phyloP scores from a whole-genome alignment of 2,329 filamentous ascomycete species.

The Trichoderma aggressivum region DNA sequence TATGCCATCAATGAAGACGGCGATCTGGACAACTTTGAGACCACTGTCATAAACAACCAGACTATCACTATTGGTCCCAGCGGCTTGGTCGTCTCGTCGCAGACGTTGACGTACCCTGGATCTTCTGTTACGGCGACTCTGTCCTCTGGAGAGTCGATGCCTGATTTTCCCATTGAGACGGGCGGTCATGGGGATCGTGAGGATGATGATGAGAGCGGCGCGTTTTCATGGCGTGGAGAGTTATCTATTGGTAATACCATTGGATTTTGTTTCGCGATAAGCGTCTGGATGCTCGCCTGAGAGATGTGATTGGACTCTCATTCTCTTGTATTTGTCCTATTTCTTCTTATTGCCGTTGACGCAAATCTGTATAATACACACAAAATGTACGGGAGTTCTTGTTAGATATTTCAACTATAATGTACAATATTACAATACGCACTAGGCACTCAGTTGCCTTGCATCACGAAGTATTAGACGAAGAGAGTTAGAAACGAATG shows the following conservation, averaged over 20 bases:
- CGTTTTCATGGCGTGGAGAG: background rate
- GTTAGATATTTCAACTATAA: background rate
- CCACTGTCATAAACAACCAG: constrained; percentile 47
- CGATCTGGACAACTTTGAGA: constrained; percentile 44
- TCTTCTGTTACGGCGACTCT: constrained; percentile 42
- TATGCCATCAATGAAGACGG: constrained; percentile 50
- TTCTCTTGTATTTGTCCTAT: background rate
- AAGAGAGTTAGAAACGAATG: background rate
- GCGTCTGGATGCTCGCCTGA: constrained; percentile 35
- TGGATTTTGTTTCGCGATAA: constrained; percentile 38
- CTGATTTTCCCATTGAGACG: constrained; percentile 28
- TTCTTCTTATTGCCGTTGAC: background rate
- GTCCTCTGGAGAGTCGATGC: constrained; percentile 27
- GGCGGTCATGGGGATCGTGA: constrained; percentile 7
- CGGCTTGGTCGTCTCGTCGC: constrained; percentile 46
- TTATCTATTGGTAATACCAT: constrained; percentile 22
- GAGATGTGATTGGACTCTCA: background rate
- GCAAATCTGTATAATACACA: background rate
- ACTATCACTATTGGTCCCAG: constrained; percentile 47
- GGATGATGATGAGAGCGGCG: constrained; percentile 28
- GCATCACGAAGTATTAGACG: background rate
- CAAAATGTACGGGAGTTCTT: background rate
- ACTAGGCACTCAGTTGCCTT: too few relatives aligned
- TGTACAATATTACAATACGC: background rate
- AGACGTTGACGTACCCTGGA: constrained; percentile 45